phyloP scores from a whole-genome alignment of 768 basidiomycete genomes.

The Mycena metata region DNA sequence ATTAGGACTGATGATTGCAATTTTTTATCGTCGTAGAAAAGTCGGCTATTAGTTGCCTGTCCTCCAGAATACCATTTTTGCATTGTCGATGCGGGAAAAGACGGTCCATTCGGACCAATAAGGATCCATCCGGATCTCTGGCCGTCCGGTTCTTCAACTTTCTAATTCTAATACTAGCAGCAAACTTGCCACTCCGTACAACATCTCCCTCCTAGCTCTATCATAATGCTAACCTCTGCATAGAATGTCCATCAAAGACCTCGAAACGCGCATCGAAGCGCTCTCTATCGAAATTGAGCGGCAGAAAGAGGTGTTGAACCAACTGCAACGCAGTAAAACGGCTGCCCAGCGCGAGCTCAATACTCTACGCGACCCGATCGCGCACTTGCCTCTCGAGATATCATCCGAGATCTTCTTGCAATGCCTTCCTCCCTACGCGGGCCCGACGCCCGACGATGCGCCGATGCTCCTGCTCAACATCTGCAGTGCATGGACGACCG shows the following conservation, averaged over 20 bases:
- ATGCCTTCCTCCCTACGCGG: slow-evolving; percentile 40
- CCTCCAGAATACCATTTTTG: no score
- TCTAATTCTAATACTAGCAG: no score
- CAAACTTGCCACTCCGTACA: no score
- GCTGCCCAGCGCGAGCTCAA: neutral
- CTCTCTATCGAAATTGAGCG: slow-evolving; percentile 2
- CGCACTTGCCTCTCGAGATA: neutral
- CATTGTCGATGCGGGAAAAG: no score
- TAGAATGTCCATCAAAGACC: neutral
- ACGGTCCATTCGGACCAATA: no score
- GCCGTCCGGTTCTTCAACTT: no score
- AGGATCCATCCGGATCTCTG: no score
- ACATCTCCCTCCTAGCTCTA: no score
- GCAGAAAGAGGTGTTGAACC: slow-evolving; percentile 13
- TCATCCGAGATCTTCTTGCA: slow-evolving; percentile 28
- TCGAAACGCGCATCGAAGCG: neutral
- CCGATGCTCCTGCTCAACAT: slow-evolving; percentile 1
- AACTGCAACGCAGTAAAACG: slow-evolving; percentile 1
- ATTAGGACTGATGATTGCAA: no score
- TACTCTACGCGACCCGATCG: neutral
- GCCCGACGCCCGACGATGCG: neutral
- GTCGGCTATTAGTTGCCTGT: no score
- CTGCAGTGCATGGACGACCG: neutral
- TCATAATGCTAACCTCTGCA: no score
- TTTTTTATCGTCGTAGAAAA: no score